Percentiles rank a stretch among this genome's conserved stretches.
phyloP scores from a whole-genome alignment of 2,329 filamentous ascomycete genomes.

The Aspergillus uvarum region DNA sequence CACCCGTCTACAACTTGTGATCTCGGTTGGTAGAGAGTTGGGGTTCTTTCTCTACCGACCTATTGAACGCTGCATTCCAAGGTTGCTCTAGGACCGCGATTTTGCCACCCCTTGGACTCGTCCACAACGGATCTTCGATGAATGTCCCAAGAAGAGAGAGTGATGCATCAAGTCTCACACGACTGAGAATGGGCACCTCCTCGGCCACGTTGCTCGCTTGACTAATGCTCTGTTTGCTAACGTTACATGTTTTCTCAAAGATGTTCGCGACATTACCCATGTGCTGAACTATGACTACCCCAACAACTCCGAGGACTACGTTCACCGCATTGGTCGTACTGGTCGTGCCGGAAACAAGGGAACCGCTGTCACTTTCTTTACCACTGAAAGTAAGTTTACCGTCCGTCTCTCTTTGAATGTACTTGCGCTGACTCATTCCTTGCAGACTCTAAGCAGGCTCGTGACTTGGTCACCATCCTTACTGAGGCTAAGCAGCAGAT shows the following conservation, averaged over 20 bases:
- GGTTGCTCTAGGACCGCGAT: constrained; percentile 66
- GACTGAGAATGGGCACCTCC: constrained; percentile 56
- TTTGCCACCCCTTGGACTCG: constrained; percentile 55
- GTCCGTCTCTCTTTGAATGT: not conserved
- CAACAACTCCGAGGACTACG: constrained; percentile 78
- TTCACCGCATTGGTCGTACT: constrained; percentile 68
- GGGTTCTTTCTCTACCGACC: constrained; percentile 59
- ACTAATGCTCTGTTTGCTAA: constrained; percentile 69
- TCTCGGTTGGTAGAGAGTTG: constrained; percentile 68
- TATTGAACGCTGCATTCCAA: constrained; percentile 75
- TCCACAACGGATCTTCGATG: constrained; percentile 44
- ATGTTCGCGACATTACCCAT: constrained; percentile 99
- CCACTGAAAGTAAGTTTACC: constrained; percentile 86
- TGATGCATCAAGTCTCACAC: constrained; percentile 61
- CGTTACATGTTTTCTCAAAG: constrained; percentile 67
- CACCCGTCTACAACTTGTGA: constrained; percentile 66
- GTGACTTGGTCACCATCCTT: constrained; percentile 90
- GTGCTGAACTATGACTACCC: constrained; percentile 99
- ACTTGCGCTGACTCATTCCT: constrained; percentile 13
- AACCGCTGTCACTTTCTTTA: constrained; percentile 98
- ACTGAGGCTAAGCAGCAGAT: constrained; percentile 97
- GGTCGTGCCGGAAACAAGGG: constrained; percentile 79
- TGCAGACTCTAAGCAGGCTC: constrained; percentile 85
- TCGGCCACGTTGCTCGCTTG: constrained; percentile 43
- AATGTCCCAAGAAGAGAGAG: constrained; percentile 54